Base-by-base conservation (phyloP, 1,284 basidiomycete species). In the Kalmanozyma brasiliensis region DNA sequence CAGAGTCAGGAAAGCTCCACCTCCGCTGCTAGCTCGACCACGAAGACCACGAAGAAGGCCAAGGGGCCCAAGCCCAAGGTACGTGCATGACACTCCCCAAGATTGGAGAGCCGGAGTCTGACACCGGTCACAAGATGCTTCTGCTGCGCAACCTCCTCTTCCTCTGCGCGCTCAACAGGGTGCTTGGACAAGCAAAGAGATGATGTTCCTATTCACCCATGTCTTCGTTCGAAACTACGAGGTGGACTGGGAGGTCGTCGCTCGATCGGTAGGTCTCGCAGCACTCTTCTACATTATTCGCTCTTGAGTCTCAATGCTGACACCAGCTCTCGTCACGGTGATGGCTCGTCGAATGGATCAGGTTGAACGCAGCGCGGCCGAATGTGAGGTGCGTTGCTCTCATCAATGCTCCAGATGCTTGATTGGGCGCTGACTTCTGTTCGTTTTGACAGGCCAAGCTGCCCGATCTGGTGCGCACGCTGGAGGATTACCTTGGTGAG, bases 371-470 rank as follows among this genome's bases (percentile, higher is more conserved):
- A 55, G 53, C 4, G 36, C 49, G 1, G 17, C 41, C 0, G 61
- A 64, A 8, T 64, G 61, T 37, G 33, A 58, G 51, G 61, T 57
- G 52, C 44, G 60, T 40, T 10, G 14, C 30, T 45, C 6, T 17
- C 24, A n/a, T 8, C 32, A 34, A 29, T 11, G 26, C 14, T 32
- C 9, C 17, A 8, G 26, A 43, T 17, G 22, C 13, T 4, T 29
- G 26, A 29, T 11, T 29, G 26, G 11, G 7, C 6, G 6, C 26
- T 29, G 26, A 6, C 7, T 11, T 11, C 26, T 6, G 26, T 32
- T 26, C 20, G 19, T 9, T 33, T 17, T 16, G 23, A 22, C 19
- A 61, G 58, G 42, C 42, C 9, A 55, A 47, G 43, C 32, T 47
- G 3, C 47, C 47, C 2, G 35, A 20, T n/a, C 43, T 62, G 24